Base-by-base conservation (phyloP, 176 grass and related monocot species). In the Neostapfia colusana region DNA sequence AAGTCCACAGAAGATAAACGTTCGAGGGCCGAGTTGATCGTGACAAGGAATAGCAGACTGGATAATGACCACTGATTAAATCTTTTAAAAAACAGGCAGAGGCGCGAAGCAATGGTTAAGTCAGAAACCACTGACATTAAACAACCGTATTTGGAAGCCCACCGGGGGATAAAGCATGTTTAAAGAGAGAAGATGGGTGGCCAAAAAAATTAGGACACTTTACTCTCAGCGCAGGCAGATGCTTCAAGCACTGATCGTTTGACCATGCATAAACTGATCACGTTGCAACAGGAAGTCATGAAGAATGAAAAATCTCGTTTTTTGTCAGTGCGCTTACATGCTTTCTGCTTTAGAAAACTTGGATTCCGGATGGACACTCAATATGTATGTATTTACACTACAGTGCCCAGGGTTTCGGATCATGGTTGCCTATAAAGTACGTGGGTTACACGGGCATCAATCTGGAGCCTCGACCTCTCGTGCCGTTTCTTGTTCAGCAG, bases 51-150 rank as follows among this genome's bases (percentile, higher is more conserved):
- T 71, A 2, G 28, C 0, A 53, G 27, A 8, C 10, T 67, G 8
- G 12, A 56, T 56, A 14, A 11, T 20, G 34, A 39, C 50, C 55
- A 45, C 56, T 44, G 15, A 51, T 40, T 46, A 34, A 8, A 8
- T 31, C 9, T 49, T 37, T 40, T 1, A 0, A 0, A 46, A 73
- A 73, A 42, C 36, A 0, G 46, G 24, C 35, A 7, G 50, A n/a
- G 4, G 0, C 23, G 36, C 43, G 10, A 63, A 21, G 8, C 39
- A 43, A 23, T 42, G 35, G 58, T 49, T 7, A 65, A 31, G 45
- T 42, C 79, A 55, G 69, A 74, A 65, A 44, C 69, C 79, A 54
- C 58, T 43, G 11, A 40, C 53, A 31, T 62, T 69, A 76, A 83
- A 46, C 20, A 67, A 59, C 14, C 27, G 0, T 24, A 67, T 25